Percentiles rank a stretch among this genome's conserved stretches.
Evolutionary conservation across 768 basidiomycete species (phyloP).

Genomic region (Russula olivacea): DNA sequence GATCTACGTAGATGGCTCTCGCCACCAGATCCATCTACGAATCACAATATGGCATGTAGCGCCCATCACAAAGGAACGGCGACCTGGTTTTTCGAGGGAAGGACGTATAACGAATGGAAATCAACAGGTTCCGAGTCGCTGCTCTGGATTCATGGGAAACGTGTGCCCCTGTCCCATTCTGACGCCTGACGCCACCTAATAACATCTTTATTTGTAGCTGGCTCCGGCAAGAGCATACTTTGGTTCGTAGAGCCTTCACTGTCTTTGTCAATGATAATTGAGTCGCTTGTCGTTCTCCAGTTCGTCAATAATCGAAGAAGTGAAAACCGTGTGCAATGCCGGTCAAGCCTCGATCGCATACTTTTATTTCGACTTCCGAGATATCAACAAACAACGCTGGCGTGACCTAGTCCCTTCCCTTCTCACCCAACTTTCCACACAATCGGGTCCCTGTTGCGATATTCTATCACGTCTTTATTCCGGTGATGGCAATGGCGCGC

Average conservation of each 20-base stretch:
- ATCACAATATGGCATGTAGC: not conserved
- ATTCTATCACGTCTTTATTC: not conserved
- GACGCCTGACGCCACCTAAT: not conserved
- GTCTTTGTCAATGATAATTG: not conserved
- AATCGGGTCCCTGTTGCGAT: not conserved
- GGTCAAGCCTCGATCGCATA: not conserved
- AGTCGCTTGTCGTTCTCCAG: not conserved
- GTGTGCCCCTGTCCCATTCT: not conserved
- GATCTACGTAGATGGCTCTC: slow-evolving; percentile 2
- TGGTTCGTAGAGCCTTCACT: not conserved
- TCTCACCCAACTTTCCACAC: not conserved
- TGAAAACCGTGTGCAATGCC: not conserved
- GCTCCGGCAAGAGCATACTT: slow-evolving; percentile 10
- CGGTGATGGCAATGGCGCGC: not conserved
- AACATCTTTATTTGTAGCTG: not conserved
- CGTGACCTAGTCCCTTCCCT: not conserved
- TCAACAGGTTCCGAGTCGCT: not conserved
- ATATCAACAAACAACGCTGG: not conserved
- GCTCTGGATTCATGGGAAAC: slow-evolving; percentile 7
- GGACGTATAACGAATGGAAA: not conserved
- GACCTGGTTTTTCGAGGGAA: slow-evolving; percentile 1
- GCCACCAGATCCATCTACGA: slow-evolving; percentile 5
- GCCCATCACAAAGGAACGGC: not conserved
- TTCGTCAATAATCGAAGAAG: not conserved
- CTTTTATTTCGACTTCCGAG: slow-evolving; percentile 3